Evolutionary conservation across 306 rosid genomes (phyloP).

Genomic region (Spatholobus suberectus): DNA sequence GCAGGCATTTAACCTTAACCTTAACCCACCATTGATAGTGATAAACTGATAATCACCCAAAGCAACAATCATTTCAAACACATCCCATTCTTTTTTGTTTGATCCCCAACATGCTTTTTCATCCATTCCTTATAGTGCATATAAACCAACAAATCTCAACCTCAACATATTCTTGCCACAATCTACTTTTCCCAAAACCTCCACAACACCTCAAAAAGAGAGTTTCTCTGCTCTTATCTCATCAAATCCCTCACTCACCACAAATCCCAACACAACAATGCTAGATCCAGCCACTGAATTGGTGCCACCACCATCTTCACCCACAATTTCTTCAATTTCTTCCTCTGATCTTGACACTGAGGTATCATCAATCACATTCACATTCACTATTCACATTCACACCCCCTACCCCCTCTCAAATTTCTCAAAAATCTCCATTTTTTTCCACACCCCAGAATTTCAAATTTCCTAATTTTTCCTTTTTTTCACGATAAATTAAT

Average conservation of each 20-base stretch:
- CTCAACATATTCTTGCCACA: background rate
- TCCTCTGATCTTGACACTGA: conserved; percentile 99
- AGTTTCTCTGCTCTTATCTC: conserved; percentile 3
- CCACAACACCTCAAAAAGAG: conserved; percentile 1
- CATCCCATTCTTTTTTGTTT: conserved; percentile 25
- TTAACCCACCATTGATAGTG: background rate
- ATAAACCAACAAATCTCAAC: conserved; percentile 30
- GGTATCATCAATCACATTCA: conserved; percentile 38
- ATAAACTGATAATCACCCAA: conserved; percentile 17
- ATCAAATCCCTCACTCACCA: background rate
- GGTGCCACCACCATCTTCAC: conserved; percentile 88
- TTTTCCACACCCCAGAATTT: conserved; percentile 35
- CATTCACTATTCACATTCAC: background rate
- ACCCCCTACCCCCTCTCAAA: background rate
- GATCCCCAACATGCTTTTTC: background rate
- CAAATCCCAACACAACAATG: conserved; percentile 51
- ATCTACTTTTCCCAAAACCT: background rate
- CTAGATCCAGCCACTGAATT: conserved; percentile 78
- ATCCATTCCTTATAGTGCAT: conserved; percentile 4
- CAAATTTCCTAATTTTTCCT: background rate
- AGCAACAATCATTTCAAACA: conserved; percentile 44
- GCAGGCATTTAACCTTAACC: background rate
- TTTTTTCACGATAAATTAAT: background rate
- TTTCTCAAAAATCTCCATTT: background rate
- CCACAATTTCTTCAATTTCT: conserved; percentile 86